Conservation (phyloP, 1,284 basidiomycete genomes). For the Clitocybe nebularis region DNA sequence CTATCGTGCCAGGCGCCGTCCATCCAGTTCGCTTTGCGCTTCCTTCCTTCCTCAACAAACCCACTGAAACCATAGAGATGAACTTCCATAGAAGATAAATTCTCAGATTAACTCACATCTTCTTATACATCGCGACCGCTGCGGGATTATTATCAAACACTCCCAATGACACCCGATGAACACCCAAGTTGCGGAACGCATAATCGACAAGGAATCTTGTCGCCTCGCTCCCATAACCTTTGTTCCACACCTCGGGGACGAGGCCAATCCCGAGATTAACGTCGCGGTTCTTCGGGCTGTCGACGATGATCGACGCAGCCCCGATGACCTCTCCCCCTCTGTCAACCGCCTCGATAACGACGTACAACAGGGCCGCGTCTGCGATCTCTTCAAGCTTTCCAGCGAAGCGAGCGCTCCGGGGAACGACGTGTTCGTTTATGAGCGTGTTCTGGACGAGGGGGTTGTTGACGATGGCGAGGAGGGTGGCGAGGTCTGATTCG, state of each 20-base stretch:
- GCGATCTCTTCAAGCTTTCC: neutral
- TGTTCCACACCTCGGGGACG: neutral
- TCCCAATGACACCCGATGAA: constrained; percentile 3
- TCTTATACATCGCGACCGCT: constrained; percentile 5
- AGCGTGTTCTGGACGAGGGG: neutral
- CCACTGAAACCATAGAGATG: constrained; percentile 12
- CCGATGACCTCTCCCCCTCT: neutral
- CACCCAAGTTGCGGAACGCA: neutral
- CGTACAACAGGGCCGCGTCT: neutral
- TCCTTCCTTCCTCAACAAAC: constrained; percentile 23
- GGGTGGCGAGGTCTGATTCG: neutral
- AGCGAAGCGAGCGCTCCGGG: neutral
- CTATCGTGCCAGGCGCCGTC: constrained; percentile 23
- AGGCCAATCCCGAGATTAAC: neutral
- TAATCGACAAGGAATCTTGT: neutral
- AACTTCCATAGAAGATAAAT: neutral
- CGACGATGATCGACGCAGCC: neutral
- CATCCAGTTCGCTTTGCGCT: constrained; percentile 21
- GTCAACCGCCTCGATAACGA: neutral
- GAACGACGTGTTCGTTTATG: neutral
- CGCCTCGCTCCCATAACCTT: neutral
- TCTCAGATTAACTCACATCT: constrained; percentile 1
- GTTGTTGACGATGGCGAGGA: neutral
- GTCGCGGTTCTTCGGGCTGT: neutral
- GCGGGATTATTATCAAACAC: constrained; percentile 2